Conservation (phyloP, 192 early-diverging fungal species). For the Podila horticola region DNA sequence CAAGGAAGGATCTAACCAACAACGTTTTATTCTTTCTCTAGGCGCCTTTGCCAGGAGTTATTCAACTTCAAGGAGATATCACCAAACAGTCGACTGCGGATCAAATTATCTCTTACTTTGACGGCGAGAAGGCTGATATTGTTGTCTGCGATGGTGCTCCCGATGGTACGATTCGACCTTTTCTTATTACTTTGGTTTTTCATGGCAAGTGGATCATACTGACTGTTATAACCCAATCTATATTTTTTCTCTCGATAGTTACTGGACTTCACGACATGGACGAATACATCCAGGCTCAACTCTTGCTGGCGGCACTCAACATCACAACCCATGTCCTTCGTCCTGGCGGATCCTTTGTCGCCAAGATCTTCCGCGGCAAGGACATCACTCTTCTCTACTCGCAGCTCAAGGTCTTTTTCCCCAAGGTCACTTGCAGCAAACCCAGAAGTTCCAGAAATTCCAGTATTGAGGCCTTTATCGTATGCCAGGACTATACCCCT, state of each 20-base stretch:
- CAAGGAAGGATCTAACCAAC: neutral
- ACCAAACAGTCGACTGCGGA: conserved; percentile 94
- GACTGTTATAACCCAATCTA: neutral
- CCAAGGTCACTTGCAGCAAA: conserved; percentile 90
- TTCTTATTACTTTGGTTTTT: neutral
- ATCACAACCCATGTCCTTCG: conserved; percentile 95
- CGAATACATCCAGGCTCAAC: conserved; percentile 98
- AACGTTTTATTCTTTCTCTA: conserved; percentile 15
- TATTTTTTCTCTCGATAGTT: conserved; percentile 56
- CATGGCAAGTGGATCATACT: neutral
- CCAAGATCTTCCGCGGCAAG: conserved; percentile 97
- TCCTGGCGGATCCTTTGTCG: conserved; percentile 93
- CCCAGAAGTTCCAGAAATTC: conserved; percentile 95
- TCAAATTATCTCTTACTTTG: conserved; percentile 90
- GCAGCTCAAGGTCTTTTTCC: conserved; percentile 93
- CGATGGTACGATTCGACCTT: conserved; percentile 69
- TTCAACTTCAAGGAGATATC: conserved; percentile 97
- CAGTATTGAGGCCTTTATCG: conserved; percentile 92
- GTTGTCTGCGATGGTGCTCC: conserved; percentile 97
- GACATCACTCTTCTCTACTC: conserved; percentile 93
- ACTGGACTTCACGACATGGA: conserved; percentile 99
- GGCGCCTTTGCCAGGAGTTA: conserved; percentile 93
- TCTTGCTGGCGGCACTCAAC: conserved; percentile 94
- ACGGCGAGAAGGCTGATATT: conserved; percentile 88
- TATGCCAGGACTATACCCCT: conserved; percentile 91